Evolutionary conservation across 2,329 filamentous ascomycete species (phyloP), one percentile per base, ranked within the genome.

Genomic region (Scleromitrula shiraiana): DNA sequence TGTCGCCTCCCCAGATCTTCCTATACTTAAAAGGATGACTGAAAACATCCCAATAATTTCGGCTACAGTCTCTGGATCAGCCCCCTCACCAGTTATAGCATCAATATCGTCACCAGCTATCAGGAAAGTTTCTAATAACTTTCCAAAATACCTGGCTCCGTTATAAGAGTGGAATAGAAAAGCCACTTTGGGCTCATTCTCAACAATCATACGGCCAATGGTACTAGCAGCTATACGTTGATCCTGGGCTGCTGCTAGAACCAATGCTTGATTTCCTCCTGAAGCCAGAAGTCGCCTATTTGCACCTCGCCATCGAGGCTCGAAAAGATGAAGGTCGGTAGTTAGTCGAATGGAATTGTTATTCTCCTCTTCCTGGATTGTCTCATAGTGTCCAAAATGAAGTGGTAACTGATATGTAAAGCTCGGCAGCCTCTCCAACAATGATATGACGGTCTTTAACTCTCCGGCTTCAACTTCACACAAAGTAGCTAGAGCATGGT

Each of bases 301-400:
- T 5, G 23, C 14, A 15, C 35, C 46, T 7, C 40, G 39, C 24
- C 32, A 52, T 41, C 50, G 73, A 62, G 43, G 68, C 62, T 53
- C 72, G 62, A 91, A 84, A 2, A 90, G 72, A 1, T 80, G 72
- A 7, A 90, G 68, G 43, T 82, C 74, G 37, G 75, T 71, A 1
- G 74, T 70, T 4, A 96, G 75, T 51, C 78, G 74, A 51, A 96
- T 85, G 15, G 79, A 80, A 58, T 94, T 93, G 22, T 79, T 80
- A 56, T 93, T 90, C 50, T 93, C 86, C 54, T 95, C 88, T 66
- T 96, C 90, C 45, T 85, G 81, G 32, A 85, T 81, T 10, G 90
- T 79, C 52, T 83, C 78, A 58, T 94, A 96, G 29, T 77, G 78
- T 35, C 76, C 75, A 63, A 95, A 95, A 26, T 76, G 67, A 0